Conservation (phyloP, 352 stramenopile genomes). For the Poterioochromonas sp. region DNA sequence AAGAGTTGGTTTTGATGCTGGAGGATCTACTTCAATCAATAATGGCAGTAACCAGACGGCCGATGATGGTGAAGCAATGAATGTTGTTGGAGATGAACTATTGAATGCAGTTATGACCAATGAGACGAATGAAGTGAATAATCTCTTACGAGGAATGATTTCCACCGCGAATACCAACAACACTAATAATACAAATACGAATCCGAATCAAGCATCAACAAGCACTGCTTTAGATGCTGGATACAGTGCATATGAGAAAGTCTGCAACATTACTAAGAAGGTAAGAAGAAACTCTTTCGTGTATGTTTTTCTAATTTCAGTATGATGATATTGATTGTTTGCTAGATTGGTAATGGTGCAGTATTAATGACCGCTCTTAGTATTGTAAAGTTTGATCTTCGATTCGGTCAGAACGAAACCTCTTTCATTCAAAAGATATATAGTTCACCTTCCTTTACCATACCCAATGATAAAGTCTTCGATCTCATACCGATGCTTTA, state of each 20-base stretch:
- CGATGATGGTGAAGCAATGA: background rate
- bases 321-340: background rate
- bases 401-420: background rate
- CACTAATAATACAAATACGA: too few species aligned
- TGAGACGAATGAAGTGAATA: too few species aligned
- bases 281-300: too few species aligned
- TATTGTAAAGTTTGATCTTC: background rate
- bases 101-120: too few species aligned
- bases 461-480: background rate
- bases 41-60: background rate
- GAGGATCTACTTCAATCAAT: background rate
- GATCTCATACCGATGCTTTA: slow-evolving; percentile 19
- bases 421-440: background rate
- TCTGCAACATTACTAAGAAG: slow-evolving; percentile 31
- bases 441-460: background rate
- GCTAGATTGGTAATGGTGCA: background rate
- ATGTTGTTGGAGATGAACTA: background rate
- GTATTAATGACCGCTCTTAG: background rate
- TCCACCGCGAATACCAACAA: too few species aligned
- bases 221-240: background rate
- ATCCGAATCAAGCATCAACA: background rate
- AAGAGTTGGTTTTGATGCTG: background rate
- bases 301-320: too few species aligned
- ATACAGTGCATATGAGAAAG: slow-evolving; percentile 7
- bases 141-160: too few species aligned